phyloP scores from a whole-genome alignment of 1,284 basidiomycete genomes.

The Pseudozyma sp. region DNA sequence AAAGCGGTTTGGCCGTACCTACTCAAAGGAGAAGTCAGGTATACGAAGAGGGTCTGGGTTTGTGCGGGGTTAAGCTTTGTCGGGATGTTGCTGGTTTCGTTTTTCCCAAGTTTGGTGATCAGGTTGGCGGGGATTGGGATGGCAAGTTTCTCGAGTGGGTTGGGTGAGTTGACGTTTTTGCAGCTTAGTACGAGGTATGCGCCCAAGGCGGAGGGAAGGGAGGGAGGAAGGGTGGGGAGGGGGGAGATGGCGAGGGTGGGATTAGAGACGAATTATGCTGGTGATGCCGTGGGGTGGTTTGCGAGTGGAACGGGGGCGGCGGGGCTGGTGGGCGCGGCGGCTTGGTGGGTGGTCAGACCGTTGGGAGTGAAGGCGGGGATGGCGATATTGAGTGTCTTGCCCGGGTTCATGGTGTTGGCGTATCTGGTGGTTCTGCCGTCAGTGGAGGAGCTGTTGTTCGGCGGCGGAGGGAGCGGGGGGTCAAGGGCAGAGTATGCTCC shows the following conservation, averaged over 20 bases:
- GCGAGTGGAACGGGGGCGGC: conserved; percentile 88
- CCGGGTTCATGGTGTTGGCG: conserved; percentile 57
- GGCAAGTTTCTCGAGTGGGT: conserved; percentile 90
- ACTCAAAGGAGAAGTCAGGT: conserved; percentile 58
- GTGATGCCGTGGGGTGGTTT: conserved; percentile 67
- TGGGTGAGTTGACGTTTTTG: conserved; percentile 94
- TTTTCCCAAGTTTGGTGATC: conserved; percentile 77
- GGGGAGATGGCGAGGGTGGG: conserved; percentile 1
- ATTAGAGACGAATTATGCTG: conserved; percentile 39
- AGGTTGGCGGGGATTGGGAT: conserved; percentile 86
- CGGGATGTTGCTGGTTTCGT: conserved; percentile 76
- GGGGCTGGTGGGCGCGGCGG: conserved; percentile 87
- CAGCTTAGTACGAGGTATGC: conserved; percentile 84
- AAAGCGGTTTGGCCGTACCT: conserved; percentile 93
- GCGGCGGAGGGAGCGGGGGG: not conserved
- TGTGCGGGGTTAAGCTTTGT: conserved; percentile 70
- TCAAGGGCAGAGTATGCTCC: conserved; percentile 16
- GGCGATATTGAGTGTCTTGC: conserved; percentile 70
- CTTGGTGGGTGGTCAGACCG: conserved; percentile 93
- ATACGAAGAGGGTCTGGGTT: conserved; percentile 45
- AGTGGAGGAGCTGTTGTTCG: conserved; percentile 22
- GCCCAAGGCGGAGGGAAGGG: conserved; percentile 10
- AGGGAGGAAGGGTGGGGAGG: not conserved
- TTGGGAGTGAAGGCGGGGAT: conserved; percentile 87
- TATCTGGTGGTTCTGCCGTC: conserved; percentile 52